A percentile compares a stretch with the other conserved stretches of the same genome.
phyloP scores from a whole-genome alignment of 2,329 filamentous ascomycete species.

The Ophiostoma australiae region DNA sequence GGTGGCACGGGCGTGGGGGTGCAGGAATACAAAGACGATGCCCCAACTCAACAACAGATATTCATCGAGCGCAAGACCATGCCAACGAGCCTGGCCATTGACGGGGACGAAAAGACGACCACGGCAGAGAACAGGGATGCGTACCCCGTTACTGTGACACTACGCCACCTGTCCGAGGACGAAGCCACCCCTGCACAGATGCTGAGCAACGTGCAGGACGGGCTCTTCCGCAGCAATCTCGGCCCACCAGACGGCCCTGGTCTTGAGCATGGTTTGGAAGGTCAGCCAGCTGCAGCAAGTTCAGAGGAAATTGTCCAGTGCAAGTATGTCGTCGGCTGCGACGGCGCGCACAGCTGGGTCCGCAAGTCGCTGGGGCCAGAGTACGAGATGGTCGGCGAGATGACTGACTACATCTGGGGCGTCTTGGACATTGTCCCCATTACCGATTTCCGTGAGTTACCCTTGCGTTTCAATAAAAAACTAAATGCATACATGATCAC shows the following conservation, averaged over 20 bases:
- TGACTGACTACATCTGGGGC: constrained; percentile 44
- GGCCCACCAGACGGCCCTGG: not conserved
- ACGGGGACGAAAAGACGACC: constrained; percentile 37
- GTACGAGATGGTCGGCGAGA: constrained; percentile 49
- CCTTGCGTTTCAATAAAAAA: not conserved
- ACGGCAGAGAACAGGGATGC: constrained; percentile 41
- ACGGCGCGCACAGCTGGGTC: constrained; percentile 64
- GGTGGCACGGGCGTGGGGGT: not conserved
- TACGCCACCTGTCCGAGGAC: constrained; percentile 52
- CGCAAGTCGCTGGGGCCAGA: constrained; percentile 45
- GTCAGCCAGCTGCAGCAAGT: not conserved
- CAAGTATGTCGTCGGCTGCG: constrained; percentile 63
- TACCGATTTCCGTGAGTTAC: constrained; percentile 39
- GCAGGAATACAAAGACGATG: not conserved
- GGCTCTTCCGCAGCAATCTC: constrained; percentile 54
- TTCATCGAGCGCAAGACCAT: constrained; percentile 53
- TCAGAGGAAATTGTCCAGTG: constrained; percentile 46
- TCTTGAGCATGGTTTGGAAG: constrained; percentile 20
- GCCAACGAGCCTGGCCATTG: constrained; percentile 48
- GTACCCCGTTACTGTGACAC: constrained; percentile 53
- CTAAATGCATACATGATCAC: too few relatives aligned
- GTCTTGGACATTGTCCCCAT: constrained; percentile 36
- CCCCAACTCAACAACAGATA: constrained; percentile 31
- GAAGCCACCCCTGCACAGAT: constrained; percentile 45
- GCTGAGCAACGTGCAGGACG: constrained; percentile 42